Evolutionary conservation across 805 yeast species (phyloP).

Genomic region (Lachancea meyersii): DNA sequence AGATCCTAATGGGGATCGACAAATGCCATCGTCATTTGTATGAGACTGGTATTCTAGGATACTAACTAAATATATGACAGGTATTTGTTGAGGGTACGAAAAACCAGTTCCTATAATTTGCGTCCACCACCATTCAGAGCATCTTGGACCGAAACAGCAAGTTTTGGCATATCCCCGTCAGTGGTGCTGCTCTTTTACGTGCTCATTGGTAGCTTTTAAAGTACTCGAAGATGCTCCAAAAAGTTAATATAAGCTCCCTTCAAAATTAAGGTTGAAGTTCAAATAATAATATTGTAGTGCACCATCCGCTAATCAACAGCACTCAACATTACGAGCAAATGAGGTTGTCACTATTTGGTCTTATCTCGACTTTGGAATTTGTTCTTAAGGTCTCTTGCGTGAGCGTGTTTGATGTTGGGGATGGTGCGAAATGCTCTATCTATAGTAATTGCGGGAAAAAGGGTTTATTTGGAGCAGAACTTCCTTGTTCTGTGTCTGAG

Average conservation of each 20-base stretch:
- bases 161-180: too few species aligned
- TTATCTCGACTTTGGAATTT: background rate
- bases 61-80: too few species aligned
- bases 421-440: conserved; percentile 30
- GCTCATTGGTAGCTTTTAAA: too few species aligned
- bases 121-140: too few species aligned
- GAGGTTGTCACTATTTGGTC: background rate
- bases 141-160: too few species aligned
- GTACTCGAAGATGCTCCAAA: too few species aligned
- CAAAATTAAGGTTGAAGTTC: background rate
- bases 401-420: conserved; percentile 4
- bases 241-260: background rate
- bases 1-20: too few species aligned
- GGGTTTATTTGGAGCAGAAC: conserved; percentile 65
- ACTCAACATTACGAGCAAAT: background rate
- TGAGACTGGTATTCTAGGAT: too few species aligned
- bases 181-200: too few species aligned
- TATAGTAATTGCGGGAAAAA: conserved; percentile 65
- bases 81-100: too few species aligned
- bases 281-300: background rate
- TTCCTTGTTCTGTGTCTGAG: conserved; percentile 73
- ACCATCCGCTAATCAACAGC: background rate
- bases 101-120: too few species aligned
- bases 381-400: background rate
- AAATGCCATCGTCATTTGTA: too few species aligned